Percentiles rank a stretch among this genome's conserved stretches.
Conservation (phyloP, 257 asterid genomes). For the Scutellaria barbata region DNA sequence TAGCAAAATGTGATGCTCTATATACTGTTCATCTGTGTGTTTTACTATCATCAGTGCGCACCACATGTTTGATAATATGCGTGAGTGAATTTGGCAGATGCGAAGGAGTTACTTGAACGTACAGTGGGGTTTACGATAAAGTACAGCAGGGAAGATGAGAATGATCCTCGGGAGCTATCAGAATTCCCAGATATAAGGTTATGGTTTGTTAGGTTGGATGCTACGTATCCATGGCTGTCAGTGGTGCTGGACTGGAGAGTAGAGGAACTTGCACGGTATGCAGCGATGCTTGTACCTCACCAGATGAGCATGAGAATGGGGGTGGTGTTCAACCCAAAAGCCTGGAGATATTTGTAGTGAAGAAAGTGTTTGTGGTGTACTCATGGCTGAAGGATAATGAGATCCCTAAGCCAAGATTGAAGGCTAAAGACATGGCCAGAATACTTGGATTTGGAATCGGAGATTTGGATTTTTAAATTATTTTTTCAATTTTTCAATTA, state of each 20-base stretch:
- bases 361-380: conserved; percentile 72
- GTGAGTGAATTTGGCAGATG: too few relatives aligned
- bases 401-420: conserved; percentile 64
- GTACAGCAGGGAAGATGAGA: too few relatives aligned
- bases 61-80: too few relatives aligned
- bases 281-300: conserved; percentile 93
- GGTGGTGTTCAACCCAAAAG: conserved; percentile 87
- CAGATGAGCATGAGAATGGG: conserved; percentile 90
- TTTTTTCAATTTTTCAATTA: too few relatives aligned
- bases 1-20: too few relatives aligned
- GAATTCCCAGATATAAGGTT: conserved; percentile 80
- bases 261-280: conserved; percentile 90
- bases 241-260: conserved; percentile 89
- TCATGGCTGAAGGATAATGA: conserved; percentile 67
- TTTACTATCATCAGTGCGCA: too few relatives aligned
- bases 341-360: conserved; percentile 72
- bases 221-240: conserved; percentile 85
- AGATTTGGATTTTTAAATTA: too few relatives aligned
- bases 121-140: too few relatives aligned
- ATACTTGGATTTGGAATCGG: conserved; percentile 93
- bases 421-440: conserved; percentile 86
- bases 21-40: too few relatives aligned
- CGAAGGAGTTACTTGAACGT: too few relatives aligned
- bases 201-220: conserved; percentile 80
- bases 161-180: too few relatives aligned